These are phyloP conservation scores for Cutaneotrichosporon cyanovorans DNA, from an alignment of 1,284 basidiomycete genomes.

Conservation along the genomic window DNA sequence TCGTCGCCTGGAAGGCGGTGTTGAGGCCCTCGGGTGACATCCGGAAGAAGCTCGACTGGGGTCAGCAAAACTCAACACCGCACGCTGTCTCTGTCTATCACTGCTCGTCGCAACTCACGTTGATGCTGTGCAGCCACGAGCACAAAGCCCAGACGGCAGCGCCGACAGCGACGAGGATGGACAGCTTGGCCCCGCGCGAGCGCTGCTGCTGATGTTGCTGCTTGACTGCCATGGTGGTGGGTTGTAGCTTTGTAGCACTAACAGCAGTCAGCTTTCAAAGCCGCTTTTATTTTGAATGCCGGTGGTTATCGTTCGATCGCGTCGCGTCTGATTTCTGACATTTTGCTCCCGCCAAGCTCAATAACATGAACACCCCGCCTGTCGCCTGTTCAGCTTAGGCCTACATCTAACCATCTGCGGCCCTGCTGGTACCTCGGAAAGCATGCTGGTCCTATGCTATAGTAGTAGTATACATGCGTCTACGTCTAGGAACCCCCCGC, in stretches of 20 bases:
- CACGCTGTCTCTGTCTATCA: neutral
- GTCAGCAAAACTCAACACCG: neutral
- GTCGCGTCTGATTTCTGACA: too few relatives aligned
- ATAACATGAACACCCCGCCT: too few relatives aligned
- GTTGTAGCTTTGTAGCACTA: too few relatives aligned
- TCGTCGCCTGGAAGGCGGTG: conserved; percentile 61
- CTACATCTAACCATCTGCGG: too few relatives aligned
- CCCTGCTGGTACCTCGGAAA: too few relatives aligned
- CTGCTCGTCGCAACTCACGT: conserved; percentile 21
- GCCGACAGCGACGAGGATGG: conserved; percentile 17
- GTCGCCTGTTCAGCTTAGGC: too few relatives aligned
- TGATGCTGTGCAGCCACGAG: conserved; percentile 25
- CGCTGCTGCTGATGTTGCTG: neutral
- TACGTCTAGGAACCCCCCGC: too few relatives aligned
- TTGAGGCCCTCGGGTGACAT: conserved; percentile 62
- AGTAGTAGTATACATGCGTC: too few relatives aligned
- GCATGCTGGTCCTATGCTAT: too few relatives aligned
- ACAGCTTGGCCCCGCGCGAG: conserved; percentile 9
- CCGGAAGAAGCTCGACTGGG: conserved; percentile 57
- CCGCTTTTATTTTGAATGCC: neutral
- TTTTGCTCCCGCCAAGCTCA: too few relatives aligned
- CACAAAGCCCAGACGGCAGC: conserved; percentile 25
- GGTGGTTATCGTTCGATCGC: too few relatives aligned
- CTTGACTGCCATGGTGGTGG: neutral
- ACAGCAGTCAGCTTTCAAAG: too few relatives aligned